Evolutionary conservation across 176 grass and related monocot genomes (phyloP).

Genomic region (Eragrostis curvula): DNA sequence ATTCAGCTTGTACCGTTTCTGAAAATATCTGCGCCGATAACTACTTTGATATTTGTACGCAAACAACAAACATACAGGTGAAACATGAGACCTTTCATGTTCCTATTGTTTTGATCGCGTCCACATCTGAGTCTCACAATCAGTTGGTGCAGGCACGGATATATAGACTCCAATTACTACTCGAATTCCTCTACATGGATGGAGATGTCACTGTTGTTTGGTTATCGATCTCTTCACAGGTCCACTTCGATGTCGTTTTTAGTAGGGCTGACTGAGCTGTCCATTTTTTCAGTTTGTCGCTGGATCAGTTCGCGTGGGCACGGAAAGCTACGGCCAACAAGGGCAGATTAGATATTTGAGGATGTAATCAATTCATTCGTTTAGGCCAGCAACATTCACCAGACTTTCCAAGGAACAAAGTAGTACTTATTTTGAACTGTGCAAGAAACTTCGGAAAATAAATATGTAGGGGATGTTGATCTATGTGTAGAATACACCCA

Average conservation of each 20-base stretch:
- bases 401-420: neutral
- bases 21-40: constrained; percentile 22
- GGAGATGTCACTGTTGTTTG: neutral
- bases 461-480: too few species aligned
- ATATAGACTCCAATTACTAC: neutral
- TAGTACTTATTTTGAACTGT: neutral
- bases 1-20: constrained; percentile 4
- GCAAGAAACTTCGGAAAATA: too few species aligned
- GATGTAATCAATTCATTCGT: neutral
- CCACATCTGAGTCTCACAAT: neutral
- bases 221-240: neutral
- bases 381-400: neutral
- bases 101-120: neutral
- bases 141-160: neutral
- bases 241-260: constrained; percentile 12
- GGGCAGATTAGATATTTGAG: neutral
- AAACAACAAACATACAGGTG: neutral
- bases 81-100: neutral
- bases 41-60: neutral
- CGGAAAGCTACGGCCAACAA: neutral
- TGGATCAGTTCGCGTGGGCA: neutral
- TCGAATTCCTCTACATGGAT: neutral
- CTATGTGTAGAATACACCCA: too few species aligned
- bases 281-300: neutral
- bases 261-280: neutral